phyloP scores from a whole-genome alignment of 2,329 filamentous ascomycete genomes.

The Talaromyces sp. region DNA sequence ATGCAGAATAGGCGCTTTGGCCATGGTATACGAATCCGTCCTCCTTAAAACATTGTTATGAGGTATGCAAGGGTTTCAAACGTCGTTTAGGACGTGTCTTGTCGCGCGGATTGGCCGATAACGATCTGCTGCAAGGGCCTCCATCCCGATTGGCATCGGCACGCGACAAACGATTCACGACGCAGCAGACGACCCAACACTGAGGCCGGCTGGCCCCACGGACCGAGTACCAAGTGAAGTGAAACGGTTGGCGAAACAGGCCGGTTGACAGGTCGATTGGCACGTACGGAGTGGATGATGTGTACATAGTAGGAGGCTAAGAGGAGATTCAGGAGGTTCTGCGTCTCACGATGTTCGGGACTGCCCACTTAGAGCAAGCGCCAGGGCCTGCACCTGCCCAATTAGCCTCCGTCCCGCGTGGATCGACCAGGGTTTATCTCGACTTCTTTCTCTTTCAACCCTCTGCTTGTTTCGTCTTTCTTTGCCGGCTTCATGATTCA shows the following conservation, averaged over 20 bases:
- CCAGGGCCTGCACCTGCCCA: not conserved
- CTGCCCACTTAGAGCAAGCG: not conserved
- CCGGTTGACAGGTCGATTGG: not conserved
- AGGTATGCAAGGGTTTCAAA: slow-evolving; percentile 1
- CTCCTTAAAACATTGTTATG: not conserved
- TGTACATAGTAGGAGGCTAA: not conserved
- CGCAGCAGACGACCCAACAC: not conserved
- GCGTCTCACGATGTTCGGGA: not conserved
- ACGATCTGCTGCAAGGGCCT: not conserved
- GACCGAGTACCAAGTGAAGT: not conserved
- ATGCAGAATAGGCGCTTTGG: not conserved
- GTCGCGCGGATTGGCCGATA: not conserved
- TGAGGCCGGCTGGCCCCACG: not conserved
- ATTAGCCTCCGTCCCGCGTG: not conserved
- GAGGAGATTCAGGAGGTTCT: slow-evolving; percentile 1
- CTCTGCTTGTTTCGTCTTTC: not conserved
- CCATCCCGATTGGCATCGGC: not conserved
- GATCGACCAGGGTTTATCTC: not conserved
- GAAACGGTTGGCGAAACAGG: slow-evolving; percentile 7
- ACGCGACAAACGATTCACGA: not conserved
- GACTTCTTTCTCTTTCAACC: not conserved
- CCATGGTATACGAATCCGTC: not conserved
- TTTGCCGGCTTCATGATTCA: not conserved
- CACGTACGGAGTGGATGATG: not conserved
- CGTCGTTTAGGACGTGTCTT: not conserved